Conservation (phyloP, 805 yeast species). For the Myxozyma neglecta region DNA sequence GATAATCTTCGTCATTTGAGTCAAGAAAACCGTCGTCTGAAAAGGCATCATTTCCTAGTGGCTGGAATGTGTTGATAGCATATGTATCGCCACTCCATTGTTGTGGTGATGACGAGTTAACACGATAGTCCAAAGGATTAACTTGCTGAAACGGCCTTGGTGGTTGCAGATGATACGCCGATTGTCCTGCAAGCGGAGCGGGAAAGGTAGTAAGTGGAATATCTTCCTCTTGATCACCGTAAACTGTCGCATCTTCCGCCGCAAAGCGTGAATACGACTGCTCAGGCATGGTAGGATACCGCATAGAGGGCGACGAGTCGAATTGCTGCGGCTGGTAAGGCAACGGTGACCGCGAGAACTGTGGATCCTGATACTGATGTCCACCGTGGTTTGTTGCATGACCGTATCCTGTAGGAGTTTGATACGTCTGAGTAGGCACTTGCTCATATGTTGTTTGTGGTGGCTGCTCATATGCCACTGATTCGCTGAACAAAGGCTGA, state of each 20-base stretch:
- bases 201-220: conserved; percentile 7
- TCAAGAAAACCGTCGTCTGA: conserved; percentile 8
- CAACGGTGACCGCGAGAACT: neutral
- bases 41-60: conserved; percentile 8
- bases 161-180: neutral
- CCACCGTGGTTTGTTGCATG: neutral
- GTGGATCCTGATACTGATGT: neutral
- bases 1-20: conserved; percentile 17
- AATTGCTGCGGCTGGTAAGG: neutral
- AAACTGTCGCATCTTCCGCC: neutral
- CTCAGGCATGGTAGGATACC: conserved; percentile 10
- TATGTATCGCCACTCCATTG: conserved; percentile 7
- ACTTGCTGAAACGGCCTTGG: neutral
- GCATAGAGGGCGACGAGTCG: neutral
- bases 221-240: conserved; percentile 6
- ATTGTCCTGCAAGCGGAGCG: conserved; percentile 6
- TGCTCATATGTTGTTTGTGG: too few relatives aligned
- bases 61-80: conserved; percentile 5
- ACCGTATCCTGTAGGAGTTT: too few relatives aligned
- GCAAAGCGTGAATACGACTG: conserved; percentile 4
- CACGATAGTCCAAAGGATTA: too few relatives aligned
- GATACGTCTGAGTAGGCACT: too few relatives aligned
- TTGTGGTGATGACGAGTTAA: too few relatives aligned
- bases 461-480: too few relatives aligned
- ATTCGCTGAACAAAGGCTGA: too few relatives aligned